phyloP scores from a whole-genome alignment of 257 asterid species.

The Lycium barbarum region DNA sequence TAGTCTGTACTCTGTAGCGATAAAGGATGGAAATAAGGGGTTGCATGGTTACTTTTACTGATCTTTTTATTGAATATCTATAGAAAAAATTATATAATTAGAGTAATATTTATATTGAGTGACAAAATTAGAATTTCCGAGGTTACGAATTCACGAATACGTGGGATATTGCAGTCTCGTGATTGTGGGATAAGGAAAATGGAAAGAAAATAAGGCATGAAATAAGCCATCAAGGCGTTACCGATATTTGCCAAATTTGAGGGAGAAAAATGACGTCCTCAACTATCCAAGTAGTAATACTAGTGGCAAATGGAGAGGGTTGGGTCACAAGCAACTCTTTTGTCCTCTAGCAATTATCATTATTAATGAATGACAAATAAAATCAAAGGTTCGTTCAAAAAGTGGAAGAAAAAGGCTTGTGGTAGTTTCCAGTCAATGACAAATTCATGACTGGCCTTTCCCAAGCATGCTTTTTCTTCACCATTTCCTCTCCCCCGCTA shows the following conservation, averaged over 20 bases:
- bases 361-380: background rate
- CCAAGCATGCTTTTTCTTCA: too few relatives aligned
- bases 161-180: constrained; percentile 21
- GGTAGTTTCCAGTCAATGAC: background rate
- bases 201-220: constrained; percentile 8
- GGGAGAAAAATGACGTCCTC: background rate
- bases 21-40: too few relatives aligned
- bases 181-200: constrained; percentile 5
- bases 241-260: constrained; percentile 2
- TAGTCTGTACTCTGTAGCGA: too few relatives aligned
- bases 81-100: background rate
- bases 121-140: background rate
- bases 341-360: background rate
- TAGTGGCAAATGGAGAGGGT: constrained; percentile 2
- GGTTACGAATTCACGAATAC: background rate
- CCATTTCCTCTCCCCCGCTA: too few relatives aligned
- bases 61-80: too few relatives aligned
- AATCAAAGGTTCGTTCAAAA: background rate
- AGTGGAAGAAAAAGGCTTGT: background rate
- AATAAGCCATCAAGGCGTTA: constrained; percentile 27
- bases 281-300: background rate
- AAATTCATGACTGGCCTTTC: background rate
- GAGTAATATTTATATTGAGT: background rate
- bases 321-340: constrained; percentile 1
- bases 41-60: too few relatives aligned